Base-by-base conservation (phyloP, 495 filamentous ascomycete species). In the Clohesyomyces aquaticus region DNA sequence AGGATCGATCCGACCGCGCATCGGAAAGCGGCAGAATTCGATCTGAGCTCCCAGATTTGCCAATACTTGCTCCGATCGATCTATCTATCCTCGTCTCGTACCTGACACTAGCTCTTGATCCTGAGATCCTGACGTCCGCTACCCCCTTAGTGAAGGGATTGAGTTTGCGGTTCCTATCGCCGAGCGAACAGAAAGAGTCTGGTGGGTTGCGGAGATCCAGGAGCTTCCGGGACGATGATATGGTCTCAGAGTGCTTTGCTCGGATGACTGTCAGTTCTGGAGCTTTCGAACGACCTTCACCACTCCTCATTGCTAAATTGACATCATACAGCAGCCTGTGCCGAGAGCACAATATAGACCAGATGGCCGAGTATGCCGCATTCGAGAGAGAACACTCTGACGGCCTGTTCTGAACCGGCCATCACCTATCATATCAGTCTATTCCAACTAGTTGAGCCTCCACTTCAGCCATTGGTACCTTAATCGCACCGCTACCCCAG, bases 51-150 rank as follows among this genome's bases (percentile, higher is more conserved):
- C 21, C n/a, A 47, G 43, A 47, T 18, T 47, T n/a, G 8, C 32
- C 32, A 14, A 38, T 38, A 14, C n/a, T 38, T 18, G 19, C 8
- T n/a, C 14, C 4, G 43, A 47, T 47, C 43, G 8, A 47, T 47
- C 4, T 47, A n/a, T 47, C 21, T 18, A n/a, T 18, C 4, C 43
- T 6, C 19, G 25, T 18, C 4, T 4, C 11, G 48, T 52, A 26
- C 25, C 48, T 52, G 19, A 6, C 48, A 18, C 48, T 52, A 52
- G 48, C 8, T 22, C 19, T 4, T 52, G 22, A 6, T 26, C 1
- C 19, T 16, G 35, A 26, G 47, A 14, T 47, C 54, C 12, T 57
- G 54, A 56, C 53, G 53, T 56, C 53, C 45, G 12, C 29, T 54
- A 32, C 9, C 2, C 48, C 26, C 25, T 35, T 54, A 18, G n/a